phyloP scores from a whole-genome alignment of 768 basidiomycete species.

The Mycena sanguinolenta region DNA sequence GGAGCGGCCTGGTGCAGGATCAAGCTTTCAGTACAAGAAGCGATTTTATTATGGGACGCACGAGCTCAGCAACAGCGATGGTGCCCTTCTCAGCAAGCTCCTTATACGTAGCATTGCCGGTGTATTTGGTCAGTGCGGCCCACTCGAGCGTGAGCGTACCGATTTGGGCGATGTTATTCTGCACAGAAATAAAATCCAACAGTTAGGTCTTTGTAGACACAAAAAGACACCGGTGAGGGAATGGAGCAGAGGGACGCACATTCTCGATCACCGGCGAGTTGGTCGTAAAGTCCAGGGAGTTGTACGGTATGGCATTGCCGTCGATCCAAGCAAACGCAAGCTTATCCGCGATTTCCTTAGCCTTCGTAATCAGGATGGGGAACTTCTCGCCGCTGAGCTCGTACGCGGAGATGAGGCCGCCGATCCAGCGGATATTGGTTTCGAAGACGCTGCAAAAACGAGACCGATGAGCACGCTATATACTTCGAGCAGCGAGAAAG shows the following conservation, averaged over 20 bases:
- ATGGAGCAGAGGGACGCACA: conserved; percentile 47
- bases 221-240: not conserved
- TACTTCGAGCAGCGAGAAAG: too few species aligned
- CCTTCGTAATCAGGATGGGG: conserved; percentile 68
- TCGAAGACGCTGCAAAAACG: conserved; percentile 70
- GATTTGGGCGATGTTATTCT: conserved; percentile 69
- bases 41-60: too few species aligned
- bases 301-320: conserved; percentile 56
- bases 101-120: conserved; percentile 71
- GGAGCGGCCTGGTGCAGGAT: too few species aligned
- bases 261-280: conserved; percentile 54
- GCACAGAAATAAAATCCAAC: not conserved
- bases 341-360: conserved; percentile 73
- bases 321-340: conserved; percentile 72
- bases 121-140: conserved; percentile 66
- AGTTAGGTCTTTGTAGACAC: too few species aligned
- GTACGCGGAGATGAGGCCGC: conserved; percentile 75
- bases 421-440: conserved; percentile 81
- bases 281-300: conserved; percentile 57
- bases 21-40: too few species aligned
- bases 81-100: conserved; percentile 58
- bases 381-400: conserved; percentile 71
- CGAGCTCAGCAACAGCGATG: too few species aligned
- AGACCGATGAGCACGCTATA: too few species aligned
- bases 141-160: conserved; percentile 72